These are phyloP conservation scores for Millerago galiae DNA, from an alignment of 805 yeast species.

Conservation along the genomic window DNA sequence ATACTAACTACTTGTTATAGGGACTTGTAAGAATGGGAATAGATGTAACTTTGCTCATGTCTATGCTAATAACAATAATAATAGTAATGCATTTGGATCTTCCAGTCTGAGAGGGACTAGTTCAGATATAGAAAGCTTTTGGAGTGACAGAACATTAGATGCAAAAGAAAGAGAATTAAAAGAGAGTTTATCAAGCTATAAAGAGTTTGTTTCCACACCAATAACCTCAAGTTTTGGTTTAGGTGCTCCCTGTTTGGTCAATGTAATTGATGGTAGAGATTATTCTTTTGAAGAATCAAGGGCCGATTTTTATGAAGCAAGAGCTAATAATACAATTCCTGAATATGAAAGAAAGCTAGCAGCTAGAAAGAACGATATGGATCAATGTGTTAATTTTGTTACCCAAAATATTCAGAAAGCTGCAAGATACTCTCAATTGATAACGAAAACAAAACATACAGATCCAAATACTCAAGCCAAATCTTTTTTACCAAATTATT, in stretches of 20 bases:
- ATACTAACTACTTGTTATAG: slow-evolving; percentile 1
- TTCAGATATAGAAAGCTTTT: slow-evolving; percentile 17
- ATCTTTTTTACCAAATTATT: slow-evolving; percentile 29
- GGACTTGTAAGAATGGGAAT: slow-evolving; percentile 36
- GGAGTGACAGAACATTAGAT: slow-evolving; percentile 18
- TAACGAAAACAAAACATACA: slow-evolving; percentile 28
- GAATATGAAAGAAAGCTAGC: slow-evolving; percentile 35
- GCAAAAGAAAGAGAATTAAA: slow-evolving; percentile 24
- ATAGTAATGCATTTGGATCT: slow-evolving; percentile 4
- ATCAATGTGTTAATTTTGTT: slow-evolving; percentile 33
- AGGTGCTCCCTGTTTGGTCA: slow-evolving; percentile 40
- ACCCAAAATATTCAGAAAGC: slow-evolving; percentile 39
- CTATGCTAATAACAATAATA: slow-evolving; percentile 17
- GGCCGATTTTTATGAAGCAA: slow-evolving; percentile 39
- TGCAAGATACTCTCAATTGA: slow-evolving; percentile 49
- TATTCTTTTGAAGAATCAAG: slow-evolving; percentile 48
- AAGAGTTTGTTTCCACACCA: slow-evolving; percentile 26
- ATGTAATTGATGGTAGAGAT: slow-evolving; percentile 46
- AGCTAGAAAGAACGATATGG: slow-evolving; percentile 42
- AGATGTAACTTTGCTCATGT: slow-evolving; percentile 40
- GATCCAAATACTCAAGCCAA: slow-evolving; percentile 23
- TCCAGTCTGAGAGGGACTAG: not conserved
- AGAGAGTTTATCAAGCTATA: slow-evolving; percentile 17
- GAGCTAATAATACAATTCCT: slow-evolving; percentile 27
- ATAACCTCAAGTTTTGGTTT: slow-evolving; percentile 38